Conservation (phyloP, 2,329 filamentous ascomycete species). For the Fusarium goolgardi region DNA sequence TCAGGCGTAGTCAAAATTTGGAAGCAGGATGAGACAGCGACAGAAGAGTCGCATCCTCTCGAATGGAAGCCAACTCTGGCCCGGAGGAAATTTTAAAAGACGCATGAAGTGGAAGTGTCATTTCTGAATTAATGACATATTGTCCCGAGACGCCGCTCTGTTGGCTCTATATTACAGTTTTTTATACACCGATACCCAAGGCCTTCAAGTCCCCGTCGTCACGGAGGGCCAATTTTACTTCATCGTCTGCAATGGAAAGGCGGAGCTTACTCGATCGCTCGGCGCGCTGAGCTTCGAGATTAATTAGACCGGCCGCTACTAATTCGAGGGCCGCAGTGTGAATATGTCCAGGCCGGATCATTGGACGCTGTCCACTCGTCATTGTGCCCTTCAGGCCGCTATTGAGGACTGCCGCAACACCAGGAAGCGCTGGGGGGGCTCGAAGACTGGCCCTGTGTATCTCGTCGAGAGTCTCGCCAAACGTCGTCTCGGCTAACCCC, state of each 20-base stretch:
- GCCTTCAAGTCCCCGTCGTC: constrained; percentile 90
- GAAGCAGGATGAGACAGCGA: constrained; percentile 93
- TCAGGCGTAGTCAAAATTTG: constrained; percentile 81
- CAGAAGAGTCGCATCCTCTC: constrained; percentile 88
- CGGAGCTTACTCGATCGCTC: constrained; percentile 90
- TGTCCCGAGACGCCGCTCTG: constrained; percentile 15
- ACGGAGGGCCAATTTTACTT: constrained; percentile 86
- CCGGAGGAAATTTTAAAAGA: constrained; percentile 76
- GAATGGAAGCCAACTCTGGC: constrained; percentile 89
- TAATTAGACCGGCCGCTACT: constrained; percentile 87
- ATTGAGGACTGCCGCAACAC: constrained; percentile 53
- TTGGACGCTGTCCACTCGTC: constrained; percentile 46
- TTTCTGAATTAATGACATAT: constrained; percentile 24
- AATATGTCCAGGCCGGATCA: constrained; percentile 58
- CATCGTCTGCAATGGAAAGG: constrained; percentile 88
- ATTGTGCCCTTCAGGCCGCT: constrained; percentile 47
- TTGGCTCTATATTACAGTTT: constrained; percentile 43
- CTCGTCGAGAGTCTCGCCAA: constrained; percentile 91
- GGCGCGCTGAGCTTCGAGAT: constrained; percentile 81
- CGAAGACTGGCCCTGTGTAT: constrained; percentile 55
- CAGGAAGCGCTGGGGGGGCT: constrained; percentile 51
- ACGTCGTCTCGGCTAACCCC: constrained; percentile 85
- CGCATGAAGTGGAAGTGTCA: constrained; percentile 2
- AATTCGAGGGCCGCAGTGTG: constrained; percentile 83
- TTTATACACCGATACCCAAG: constrained; percentile 69